Percentiles rank a stretch among this genome's conserved stretches.
Evolutionary conservation across 352 stramenopile species (phyloP).

Genomic region (Phytopythium oedochilum): DNA sequence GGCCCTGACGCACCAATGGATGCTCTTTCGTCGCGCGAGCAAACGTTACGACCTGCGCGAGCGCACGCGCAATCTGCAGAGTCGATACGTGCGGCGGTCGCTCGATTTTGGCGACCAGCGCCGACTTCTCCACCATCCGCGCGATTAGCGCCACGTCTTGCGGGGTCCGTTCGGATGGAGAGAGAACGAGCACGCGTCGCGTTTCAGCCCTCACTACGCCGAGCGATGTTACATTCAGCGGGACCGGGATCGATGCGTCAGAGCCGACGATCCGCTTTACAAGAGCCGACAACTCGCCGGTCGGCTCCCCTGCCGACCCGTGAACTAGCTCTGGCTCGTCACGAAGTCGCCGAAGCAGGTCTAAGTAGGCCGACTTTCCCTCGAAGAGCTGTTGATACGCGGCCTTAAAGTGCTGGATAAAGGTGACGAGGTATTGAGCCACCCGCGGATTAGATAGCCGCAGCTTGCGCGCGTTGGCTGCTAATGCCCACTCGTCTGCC

Average conservation of each 20-base stretch:
- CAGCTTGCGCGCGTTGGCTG: slow-evolving; percentile 51
- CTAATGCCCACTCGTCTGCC: slow-evolving; percentile 66
- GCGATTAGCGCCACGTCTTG: slow-evolving; percentile 52
- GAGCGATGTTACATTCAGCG: slow-evolving; percentile 32
- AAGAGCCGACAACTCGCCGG: slow-evolving; percentile 4
- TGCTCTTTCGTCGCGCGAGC: slow-evolving; percentile 42
- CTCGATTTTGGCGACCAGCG: slow-evolving; percentile 69
- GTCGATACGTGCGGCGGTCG: slow-evolving; percentile 37
- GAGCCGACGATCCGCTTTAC: neutral
- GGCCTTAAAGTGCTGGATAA: slow-evolving; percentile 77
- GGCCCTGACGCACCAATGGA: slow-evolving; percentile 64
- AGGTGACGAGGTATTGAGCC: slow-evolving; percentile 57
- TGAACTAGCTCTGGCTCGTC: slow-evolving; percentile 43
- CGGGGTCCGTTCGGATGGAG: slow-evolving; percentile 23
- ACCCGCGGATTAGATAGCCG: slow-evolving; percentile 66
- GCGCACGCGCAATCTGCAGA: slow-evolving; percentile 41
- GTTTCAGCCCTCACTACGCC: slow-evolving; percentile 66
- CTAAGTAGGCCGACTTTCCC: slow-evolving; percentile 68
- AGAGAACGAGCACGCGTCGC: slow-evolving; percentile 45
- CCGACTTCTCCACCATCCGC: slow-evolving; percentile 50
- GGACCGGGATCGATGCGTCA: neutral
- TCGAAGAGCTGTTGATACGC: slow-evolving; percentile 74
- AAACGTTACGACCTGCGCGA: slow-evolving; percentile 52
- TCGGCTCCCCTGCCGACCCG: slow-evolving; percentile 49
- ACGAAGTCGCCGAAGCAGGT: slow-evolving; percentile 61